Evolutionary conservation across 441 rosid species (phyloP).

Genomic region (Bocquillonia castaneifolia): DNA sequence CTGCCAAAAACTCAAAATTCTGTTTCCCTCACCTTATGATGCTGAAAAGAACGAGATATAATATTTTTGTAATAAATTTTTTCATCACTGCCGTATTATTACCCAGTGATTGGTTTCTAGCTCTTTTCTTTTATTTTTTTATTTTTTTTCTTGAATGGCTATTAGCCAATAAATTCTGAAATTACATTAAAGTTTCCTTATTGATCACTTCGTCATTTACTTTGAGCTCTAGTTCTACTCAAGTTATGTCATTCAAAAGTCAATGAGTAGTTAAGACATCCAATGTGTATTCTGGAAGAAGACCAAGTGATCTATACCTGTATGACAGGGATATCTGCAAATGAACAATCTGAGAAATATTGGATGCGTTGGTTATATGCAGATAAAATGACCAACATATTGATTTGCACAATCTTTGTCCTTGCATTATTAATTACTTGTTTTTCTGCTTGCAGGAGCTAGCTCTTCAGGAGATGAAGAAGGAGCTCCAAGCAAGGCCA

Average conservation of each 20-base stretch:
- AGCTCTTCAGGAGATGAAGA: slow-evolving; percentile 82
- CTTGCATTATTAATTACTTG: background rate
- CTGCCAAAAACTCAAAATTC: background rate
- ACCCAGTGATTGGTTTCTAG: background rate
- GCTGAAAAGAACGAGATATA: background rate
- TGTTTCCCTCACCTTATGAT: background rate
- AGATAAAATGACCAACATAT: background rate
- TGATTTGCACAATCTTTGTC: background rate
- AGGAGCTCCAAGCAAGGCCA: slow-evolving; percentile 91
- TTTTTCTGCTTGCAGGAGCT: slow-evolving; percentile 49
- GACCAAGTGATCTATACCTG: background rate
- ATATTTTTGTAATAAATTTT: background rate
- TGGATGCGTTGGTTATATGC: background rate
- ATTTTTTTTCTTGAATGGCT: background rate
- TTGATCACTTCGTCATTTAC: background rate
- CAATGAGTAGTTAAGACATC: background rate
- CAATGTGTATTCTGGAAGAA: slow-evolving; percentile 7
- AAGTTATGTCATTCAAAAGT: background rate
- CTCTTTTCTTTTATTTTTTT: no score
- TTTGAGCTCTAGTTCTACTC: slow-evolving; percentile 10
- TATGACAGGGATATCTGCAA: background rate
- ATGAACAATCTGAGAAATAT: background rate
- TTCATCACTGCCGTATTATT: background rate
- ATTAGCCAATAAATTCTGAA: background rate
- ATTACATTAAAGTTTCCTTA: background rate